A percentile compares a stretch with the other conserved stretches of the same genome.
These are phyloP conservation scores for Trypanosoma cruzi DNA, from an alignment of 208 protist genomes.

Conservation along the genomic window DNA sequence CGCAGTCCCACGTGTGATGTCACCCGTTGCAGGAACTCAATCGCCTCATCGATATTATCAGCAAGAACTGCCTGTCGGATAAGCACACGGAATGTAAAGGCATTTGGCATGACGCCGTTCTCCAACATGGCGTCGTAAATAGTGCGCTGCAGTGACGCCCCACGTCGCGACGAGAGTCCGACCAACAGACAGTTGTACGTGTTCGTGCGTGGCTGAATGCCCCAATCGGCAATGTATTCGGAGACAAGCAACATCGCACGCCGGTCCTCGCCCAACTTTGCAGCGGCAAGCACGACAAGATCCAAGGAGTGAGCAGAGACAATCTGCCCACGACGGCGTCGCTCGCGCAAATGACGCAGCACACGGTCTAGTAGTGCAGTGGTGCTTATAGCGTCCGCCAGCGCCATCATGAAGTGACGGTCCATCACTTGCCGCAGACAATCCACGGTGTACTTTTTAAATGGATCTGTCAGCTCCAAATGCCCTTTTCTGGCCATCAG, in stretches of 20 bases:
- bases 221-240: constrained; percentile 60
- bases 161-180: constrained; percentile 35
- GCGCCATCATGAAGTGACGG: constrained; percentile 67
- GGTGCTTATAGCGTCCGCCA: constrained; percentile 57
- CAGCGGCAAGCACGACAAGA: constrained; percentile 64
- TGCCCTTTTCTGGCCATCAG: constrained; percentile 81
- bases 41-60: constrained; percentile 83
- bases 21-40: constrained; percentile 74
- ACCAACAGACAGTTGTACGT: constrained; percentile 78
- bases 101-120: constrained; percentile 67
- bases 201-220: constrained; percentile 62
- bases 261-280: constrained; percentile 67
- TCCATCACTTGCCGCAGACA: constrained; percentile 79
- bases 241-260: constrained; percentile 63
- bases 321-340: constrained; percentile 35
- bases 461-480: constrained; percentile 71
- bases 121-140: constrained; percentile 64
- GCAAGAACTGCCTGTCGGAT: constrained; percentile 76
- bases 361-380: constrained; percentile 49
- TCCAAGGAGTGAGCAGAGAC: constrained; percentile 83
- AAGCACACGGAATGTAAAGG: constrained; percentile 76
- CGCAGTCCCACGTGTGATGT: constrained; percentile 56
- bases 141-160: constrained; percentile 58
- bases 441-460: constrained; percentile 68
- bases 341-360: constrained; percentile 46